Percentiles rank a stretch among this genome's conserved stretches.
Evolutionary conservation across 805 yeast genomes (phyloP).

Genomic region (Yamadazyma akitaensis): DNA sequence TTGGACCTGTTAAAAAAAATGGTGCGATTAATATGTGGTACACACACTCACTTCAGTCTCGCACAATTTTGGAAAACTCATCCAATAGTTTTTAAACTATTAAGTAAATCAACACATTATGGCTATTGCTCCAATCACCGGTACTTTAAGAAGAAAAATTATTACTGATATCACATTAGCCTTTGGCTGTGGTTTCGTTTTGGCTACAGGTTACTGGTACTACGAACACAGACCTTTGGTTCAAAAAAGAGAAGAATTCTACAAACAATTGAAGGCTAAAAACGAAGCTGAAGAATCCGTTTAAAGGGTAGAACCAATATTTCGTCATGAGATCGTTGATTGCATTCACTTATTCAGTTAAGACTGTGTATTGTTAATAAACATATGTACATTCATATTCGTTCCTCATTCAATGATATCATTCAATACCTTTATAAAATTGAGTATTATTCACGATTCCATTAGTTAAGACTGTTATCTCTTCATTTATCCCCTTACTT

Average conservation of each 20-base stretch:
- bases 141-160: constrained; percentile 76
- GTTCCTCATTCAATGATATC: not conserved
- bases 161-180: constrained; percentile 76
- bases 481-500: constrained; percentile 24
- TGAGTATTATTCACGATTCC: constrained; percentile 36
- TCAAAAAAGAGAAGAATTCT: constrained; percentile 78
- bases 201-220: constrained; percentile 78
- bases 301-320: not conserved
- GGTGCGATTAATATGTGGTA: constrained; percentile 2
- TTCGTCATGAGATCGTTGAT: not conserved
- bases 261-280: constrained; percentile 72
- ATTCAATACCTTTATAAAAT: not conserved
- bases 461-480: constrained; percentile 41
- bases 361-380: constrained; percentile 12
- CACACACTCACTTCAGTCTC: not conserved
- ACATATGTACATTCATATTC: not conserved
- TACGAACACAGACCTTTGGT: constrained; percentile 76
- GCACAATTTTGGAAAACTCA: constrained; percentile 4
- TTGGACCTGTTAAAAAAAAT: constrained; percentile 2
- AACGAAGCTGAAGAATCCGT: constrained; percentile 57
- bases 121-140: constrained; percentile 85
- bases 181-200: constrained; percentile 52
- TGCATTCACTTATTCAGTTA: not conserved
- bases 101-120: constrained; percentile 24
- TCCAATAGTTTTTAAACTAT: constrained; percentile 6